A percentile compares a stretch with the other conserved stretches of the same genome.
phyloP scores from a whole-genome alignment of 495 filamentous ascomycete species.

The Trichoderma gamsii region DNA sequence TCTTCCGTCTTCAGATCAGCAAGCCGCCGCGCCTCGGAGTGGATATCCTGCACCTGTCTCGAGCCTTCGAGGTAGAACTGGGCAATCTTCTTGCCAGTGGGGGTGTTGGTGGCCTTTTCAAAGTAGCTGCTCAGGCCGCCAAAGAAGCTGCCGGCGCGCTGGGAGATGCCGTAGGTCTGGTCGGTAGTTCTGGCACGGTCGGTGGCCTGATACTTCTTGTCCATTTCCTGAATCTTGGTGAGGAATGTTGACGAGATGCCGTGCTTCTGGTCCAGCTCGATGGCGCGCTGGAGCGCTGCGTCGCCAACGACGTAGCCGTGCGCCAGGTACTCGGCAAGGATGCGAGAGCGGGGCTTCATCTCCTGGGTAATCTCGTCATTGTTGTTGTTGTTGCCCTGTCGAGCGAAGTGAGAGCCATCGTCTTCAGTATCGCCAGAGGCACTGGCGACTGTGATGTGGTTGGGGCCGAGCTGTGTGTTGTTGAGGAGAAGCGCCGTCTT shows the following conservation, averaged over 20 bases:
- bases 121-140: conserved; percentile 69
- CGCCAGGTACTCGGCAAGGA: conserved; percentile 91
- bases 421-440: conserved; percentile 60
- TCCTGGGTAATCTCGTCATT: conserved; percentile 76
- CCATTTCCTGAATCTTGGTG: conserved; percentile 63
- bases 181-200: conserved; percentile 73
- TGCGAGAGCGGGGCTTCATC: conserved; percentile 88
- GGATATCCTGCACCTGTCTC: conserved; percentile 88
- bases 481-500: conserved; percentile 96
- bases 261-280: conserved; percentile 86
- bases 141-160: conserved; percentile 58
- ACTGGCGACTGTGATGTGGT: conserved; percentile 69
- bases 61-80: conserved; percentile 75
- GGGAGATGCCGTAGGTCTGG: conserved; percentile 64
- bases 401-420: conserved; percentile 34
- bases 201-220: conserved; percentile 72
- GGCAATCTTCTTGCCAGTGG: conserved; percentile 77
- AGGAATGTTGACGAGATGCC: conserved; percentile 75
- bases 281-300: conserved; percentile 73
- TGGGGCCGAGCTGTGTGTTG: conserved; percentile 81
- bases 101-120: conserved; percentile 80
- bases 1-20: conserved; percentile 80
- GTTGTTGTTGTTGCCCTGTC: conserved; percentile 51
- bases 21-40: conserved; percentile 78
- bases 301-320: conserved; percentile 89